Percentiles rank a stretch among this genome's conserved stretches.
phyloP scores from a whole-genome alignment of 1,139 yeast genomes.

The Arxiozyma heterogenica region DNA sequence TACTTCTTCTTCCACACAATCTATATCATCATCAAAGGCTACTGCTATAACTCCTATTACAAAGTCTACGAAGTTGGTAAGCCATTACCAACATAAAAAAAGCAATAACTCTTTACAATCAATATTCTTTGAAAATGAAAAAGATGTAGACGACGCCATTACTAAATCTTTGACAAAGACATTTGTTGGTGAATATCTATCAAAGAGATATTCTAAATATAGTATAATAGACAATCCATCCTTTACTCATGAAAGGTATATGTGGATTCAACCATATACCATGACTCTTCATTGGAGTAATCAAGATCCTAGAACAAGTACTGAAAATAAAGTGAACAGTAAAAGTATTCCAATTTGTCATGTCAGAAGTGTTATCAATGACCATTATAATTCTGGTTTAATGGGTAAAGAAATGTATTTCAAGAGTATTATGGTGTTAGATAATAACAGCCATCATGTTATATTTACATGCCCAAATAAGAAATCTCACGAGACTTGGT shows the following conservation, averaged over 20 bases:
- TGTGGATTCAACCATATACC: conserved; percentile 96
- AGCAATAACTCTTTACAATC: not conserved
- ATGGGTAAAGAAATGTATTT: conserved; percentile 64
- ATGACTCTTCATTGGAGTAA: conserved; percentile 85
- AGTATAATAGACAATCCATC: conserved; percentile 62
- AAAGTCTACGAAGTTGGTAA: conserved; percentile 1
- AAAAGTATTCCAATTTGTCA: conserved; percentile 74
- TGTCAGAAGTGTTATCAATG: conserved; percentile 74
- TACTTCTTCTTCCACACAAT: not conserved
- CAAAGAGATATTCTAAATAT: conserved; percentile 73
- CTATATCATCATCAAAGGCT: not conserved
- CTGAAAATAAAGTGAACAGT: conserved; percentile 54
- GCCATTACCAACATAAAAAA: not conserved
- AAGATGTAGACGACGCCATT: not conserved
- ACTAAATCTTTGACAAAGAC: conserved; percentile 62
- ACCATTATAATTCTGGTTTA: conserved; percentile 44
- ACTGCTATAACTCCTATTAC: not conserved
- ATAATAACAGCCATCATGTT: conserved; percentile 51
- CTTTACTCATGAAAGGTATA: conserved; percentile 82
- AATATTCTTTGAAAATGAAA: not conserved
- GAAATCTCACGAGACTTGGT: conserved; percentile 88
- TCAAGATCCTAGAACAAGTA: conserved; percentile 67
- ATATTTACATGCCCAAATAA: conserved; percentile 83
- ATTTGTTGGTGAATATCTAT: conserved; percentile 83
- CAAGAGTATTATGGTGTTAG: conserved; percentile 69